Base-by-base conservation (phyloP, 257 asterid species). In the Hygrophila difformis region DNA sequence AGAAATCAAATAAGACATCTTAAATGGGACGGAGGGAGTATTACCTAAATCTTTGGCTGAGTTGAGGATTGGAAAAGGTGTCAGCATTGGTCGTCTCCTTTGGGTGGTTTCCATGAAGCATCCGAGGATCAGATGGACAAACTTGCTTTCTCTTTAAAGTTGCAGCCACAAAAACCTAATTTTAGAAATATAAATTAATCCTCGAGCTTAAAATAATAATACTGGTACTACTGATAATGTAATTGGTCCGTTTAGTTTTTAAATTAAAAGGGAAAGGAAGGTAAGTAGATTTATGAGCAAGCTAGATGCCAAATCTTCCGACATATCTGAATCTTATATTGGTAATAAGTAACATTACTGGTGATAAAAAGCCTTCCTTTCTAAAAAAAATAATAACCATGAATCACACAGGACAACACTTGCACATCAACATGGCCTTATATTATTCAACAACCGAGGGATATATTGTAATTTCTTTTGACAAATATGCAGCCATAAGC, bases 91-190 rank as follows among this genome's bases (percentile, higher is more conserved):
- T 55, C 49, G 45, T 50, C 75, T 26, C n/a, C 39, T 55, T 65
- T 29, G 61, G 19, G 60, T 74, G 74, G 73, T 57, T 62, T 50
- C 74, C 81, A 53, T 72, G 65, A 55, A 76, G 73, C 88, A 78
- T 66, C 66, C 58, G 65, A 42, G 88, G 85, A 74, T 79, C 79
- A 47, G 83, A 63, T 50, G 94, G 79, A 56, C 58, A 62, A 28
- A 26, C 51, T 42, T 49, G 67, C 61, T 85, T 85, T 69, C 98
- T 77, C 52, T 89, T 89, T 48, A 61, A 42, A 53, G 52, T 53
- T 63, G 98, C 93, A 57, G 92, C 98, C 70, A 85, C 98, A 22
- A 85, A 12, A 35, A 85, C 98, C 98, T 89, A 63, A 23, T 38
- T 15, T 1, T 15, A 47, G 6, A 49, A 45, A 8, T 38, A 29